phyloP scores from a whole-genome alignment of 257 asterid genomes.

The Avicennia marina region DNA sequence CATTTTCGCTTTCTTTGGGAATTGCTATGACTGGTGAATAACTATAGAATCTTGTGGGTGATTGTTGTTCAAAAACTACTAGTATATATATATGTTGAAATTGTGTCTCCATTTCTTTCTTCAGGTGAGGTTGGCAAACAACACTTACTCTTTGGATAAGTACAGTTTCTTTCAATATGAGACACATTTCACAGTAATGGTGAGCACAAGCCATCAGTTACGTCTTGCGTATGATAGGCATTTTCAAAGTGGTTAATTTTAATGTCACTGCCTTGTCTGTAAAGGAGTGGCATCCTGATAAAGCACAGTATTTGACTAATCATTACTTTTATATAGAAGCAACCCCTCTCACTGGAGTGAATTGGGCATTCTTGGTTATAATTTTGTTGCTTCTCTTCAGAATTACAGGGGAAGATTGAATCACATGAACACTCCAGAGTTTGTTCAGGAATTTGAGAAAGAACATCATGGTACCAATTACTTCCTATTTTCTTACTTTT shows the following conservation, averaged over 20 bases:
- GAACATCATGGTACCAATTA: constrained; percentile 71
- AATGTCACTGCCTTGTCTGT: too few relatives aligned
- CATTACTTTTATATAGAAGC: constrained; percentile 4
- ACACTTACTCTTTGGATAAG: constrained; percentile 66
- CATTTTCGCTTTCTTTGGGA: not conserved
- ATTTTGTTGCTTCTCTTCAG: constrained; percentile 31
- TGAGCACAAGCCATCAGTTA: constrained; percentile 26
- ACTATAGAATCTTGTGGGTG: not conserved
- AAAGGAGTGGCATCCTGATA: not conserved
- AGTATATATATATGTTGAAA: constrained; percentile 4
- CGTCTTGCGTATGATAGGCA: not conserved
- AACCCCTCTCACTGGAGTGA: too few relatives aligned
- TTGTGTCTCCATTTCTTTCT: constrained; percentile 5
- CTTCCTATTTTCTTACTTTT: constrained; percentile 15
- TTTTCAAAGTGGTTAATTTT: not conserved
- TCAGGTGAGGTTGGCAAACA: constrained; percentile 94
- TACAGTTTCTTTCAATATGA: constrained; percentile 83
- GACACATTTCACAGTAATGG: constrained; percentile 98
- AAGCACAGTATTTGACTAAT: not conserved
- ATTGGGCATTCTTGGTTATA: too few relatives aligned
- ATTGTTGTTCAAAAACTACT: not conserved
- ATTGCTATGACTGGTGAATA: constrained; percentile 4
- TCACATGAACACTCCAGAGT: constrained; percentile 72
- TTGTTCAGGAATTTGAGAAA: constrained; percentile 74
- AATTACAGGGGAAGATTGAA: constrained; percentile 86